Base-by-base conservation (phyloP, 2,329 filamentous ascomycete species). In the Pseudogymnoascus verrucosus region DNA sequence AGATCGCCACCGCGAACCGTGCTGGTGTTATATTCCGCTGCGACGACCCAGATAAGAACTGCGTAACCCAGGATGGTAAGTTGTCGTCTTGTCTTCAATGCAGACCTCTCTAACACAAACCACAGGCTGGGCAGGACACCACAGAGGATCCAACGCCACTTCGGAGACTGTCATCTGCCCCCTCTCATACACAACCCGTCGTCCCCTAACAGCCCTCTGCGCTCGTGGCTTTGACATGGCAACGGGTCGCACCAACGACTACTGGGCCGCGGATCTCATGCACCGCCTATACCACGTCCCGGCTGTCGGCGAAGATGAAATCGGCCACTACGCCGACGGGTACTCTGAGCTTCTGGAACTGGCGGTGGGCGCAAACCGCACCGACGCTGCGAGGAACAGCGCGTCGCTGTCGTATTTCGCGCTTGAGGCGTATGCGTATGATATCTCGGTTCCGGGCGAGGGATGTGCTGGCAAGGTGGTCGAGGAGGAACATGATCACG, bases 141-240 rank as follows among this genome's bases (percentile, higher is more conserved):
- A 83, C 83, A 83, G 88, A 63, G 87, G 87, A 47, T 70, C 73
- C 26, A 89, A 89, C 65, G 86, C 81, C 2, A 85, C 85, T 2
- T 74, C 79, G 0, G 86, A 90, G 74, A 90, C 87, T 1, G 87
- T 89, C 67, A 89, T 90, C 73, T 90, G 87, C 74, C 79, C 81
- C 4, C 77, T 83, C 1, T 88, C 85, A 1, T 90, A 84, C 73
- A 70, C 76, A 39, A 79, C 78, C 57, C 84, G 87, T 60, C 80
- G 79, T 37, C 80, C 79, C 19, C 80, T 90, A 6, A 77, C 80
- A 61, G 79, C 80, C 31, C 78, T 89, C 70, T 90, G 88, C 73
- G 79, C 78, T 26, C 76, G 81, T 16, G 87, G 87, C 61, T 89
- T 88, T 74, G 84, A 80, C 6, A 82, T 90, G 6, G 78, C 84